These are phyloP conservation scores for Laetiporus sulphureus DNA, from an alignment of 1,284 basidiomycete genomes.

Conservation along the genomic window DNA sequence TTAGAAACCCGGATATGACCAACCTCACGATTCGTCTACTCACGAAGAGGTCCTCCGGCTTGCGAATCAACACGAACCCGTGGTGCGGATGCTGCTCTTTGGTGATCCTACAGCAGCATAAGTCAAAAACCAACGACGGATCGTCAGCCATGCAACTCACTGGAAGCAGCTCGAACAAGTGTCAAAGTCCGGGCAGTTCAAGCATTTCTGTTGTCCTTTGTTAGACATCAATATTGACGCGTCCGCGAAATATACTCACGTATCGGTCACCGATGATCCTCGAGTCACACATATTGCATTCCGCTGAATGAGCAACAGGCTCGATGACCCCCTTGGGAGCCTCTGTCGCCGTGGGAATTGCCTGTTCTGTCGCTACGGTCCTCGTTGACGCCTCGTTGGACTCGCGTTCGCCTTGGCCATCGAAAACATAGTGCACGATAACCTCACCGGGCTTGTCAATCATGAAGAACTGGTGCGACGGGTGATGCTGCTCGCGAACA, in stretches of 20 bases:
- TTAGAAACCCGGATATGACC: neutral
- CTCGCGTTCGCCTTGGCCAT: conserved; percentile 29
- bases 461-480: conserved; percentile 57
- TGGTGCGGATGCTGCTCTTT: conserved; percentile 72
- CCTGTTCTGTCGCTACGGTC: conserved; percentile 7
- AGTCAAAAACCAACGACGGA: neutral
- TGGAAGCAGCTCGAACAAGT: conserved; percentile 67
- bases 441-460: conserved; percentile 58
- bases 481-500: conserved; percentile 12
- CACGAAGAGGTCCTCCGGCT: conserved; percentile 52
- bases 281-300: conserved; percentile 72
- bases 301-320: conserved; percentile 47
- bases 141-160: conserved; percentile 26
- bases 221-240: conserved; percentile 5
- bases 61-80: conserved; percentile 63
- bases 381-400: neutral
- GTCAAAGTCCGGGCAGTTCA: conserved; percentile 71
- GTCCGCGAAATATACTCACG: conserved; percentile 21
- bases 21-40: conserved; percentile 15
- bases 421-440: conserved; percentile 53
- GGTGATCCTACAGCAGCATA: conserved; percentile 41
- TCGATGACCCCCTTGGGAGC: conserved; percentile 8
- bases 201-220: conserved; percentile 50
- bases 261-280: conserved; percentile 59
- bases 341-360: too few species aligned